Evolutionary conservation across 2,329 filamentous ascomycete genomes (phyloP), one percentile per base, ranked within the genome.

Genomic region (Ceratocystis diversiconidia): DNA sequence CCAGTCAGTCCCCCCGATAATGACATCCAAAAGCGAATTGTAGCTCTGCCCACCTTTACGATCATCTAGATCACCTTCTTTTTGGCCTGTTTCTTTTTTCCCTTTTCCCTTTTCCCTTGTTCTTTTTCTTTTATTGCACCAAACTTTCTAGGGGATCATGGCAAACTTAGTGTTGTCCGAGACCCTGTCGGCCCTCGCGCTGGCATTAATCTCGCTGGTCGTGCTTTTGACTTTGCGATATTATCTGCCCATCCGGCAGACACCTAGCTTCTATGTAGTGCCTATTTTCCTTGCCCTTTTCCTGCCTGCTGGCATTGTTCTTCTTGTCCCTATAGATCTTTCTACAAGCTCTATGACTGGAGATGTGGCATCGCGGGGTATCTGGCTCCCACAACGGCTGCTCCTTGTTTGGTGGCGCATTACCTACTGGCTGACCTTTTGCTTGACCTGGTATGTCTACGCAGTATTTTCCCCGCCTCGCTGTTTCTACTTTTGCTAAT

Each of bases 271-370:
- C 75, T 85, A 97, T 62, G 82, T 91, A 62, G 82, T 96, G 1
- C 92, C 94, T 44, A 90, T 99, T 68, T 99, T 99, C 78, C 88
- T 99, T 70, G 90, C 92, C n/a, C 82, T 99, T 70, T 92, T 90
- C 72, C 84, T 99, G 5, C 95, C 94, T 10, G 90, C 90, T 60
- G 92, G 89, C 74, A 92, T 95, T 72, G 85, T 97, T 28, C 80
- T 99, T 28, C 83, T 99, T 25, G 91, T 99, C 5, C 94, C 94
- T 4, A 95, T 99, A 74, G 94, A 99, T 75, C 85, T 99, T 70
- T 92, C 92, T 1, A 96, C 92, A 5, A 92, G 84, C 72, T 87
- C 89, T 25, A 82, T 85, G 61, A 85, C 85, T 62, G 85, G 88
- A 68, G 87, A 88, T 74, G 85, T 83, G 68, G 81, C 83, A 17